A percentile compares a stretch with the other conserved stretches of the same genome.
Evolutionary conservation across 2,329 filamentous ascomycete genomes (phyloP).

Genomic region (Sporothrix pseudoabietina): DNA sequence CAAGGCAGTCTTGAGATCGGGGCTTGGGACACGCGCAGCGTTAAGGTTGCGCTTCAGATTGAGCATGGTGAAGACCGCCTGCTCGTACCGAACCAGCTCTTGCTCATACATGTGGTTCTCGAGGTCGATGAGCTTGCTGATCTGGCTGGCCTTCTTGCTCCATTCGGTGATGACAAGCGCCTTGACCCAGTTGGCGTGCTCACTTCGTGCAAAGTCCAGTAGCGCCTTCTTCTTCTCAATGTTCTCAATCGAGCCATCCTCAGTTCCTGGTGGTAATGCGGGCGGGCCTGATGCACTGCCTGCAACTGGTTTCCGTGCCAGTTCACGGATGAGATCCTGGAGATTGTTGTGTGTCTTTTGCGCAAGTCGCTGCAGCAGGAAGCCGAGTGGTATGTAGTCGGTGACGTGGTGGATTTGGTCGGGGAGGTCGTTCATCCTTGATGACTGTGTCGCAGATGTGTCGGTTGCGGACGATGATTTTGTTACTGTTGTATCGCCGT

Average conservation of each 20-base stretch:
- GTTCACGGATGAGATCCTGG: constrained; percentile 66
- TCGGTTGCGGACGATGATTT: constrained; percentile 27
- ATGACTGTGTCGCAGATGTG: constrained; percentile 18
- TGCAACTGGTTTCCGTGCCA: constrained; percentile 69
- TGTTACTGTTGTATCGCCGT: constrained; percentile 20
- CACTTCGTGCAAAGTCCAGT: constrained; percentile 75
- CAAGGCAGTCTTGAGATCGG: constrained; percentile 86
- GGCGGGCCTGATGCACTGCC: constrained; percentile 43
- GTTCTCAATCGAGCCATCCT: constrained; percentile 66
- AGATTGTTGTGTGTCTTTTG: constrained; percentile 83
- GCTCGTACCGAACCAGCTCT: constrained; percentile 62
- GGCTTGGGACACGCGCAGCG: constrained; percentile 77
- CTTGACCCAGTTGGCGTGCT: constrained; percentile 89
- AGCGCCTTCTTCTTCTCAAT: constrained; percentile 74
- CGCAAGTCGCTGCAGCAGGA: constrained; percentile 74
- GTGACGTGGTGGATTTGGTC: constrained; percentile 71
- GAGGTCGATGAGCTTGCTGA: constrained; percentile 87
- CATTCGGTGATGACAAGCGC: constrained; percentile 87
- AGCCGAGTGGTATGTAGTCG: constrained; percentile 73
- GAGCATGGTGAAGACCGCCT: constrained; percentile 64
- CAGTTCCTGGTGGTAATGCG: constrained; percentile 39
- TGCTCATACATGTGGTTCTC: constrained; percentile 68
- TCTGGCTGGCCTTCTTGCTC: constrained; percentile 75
- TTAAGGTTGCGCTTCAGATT: constrained; percentile 73
- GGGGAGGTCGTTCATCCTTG: constrained; percentile 58